phyloP scores from a whole-genome alignment of 148 eudicot genomes.

The Drosera capensis region DNA sequence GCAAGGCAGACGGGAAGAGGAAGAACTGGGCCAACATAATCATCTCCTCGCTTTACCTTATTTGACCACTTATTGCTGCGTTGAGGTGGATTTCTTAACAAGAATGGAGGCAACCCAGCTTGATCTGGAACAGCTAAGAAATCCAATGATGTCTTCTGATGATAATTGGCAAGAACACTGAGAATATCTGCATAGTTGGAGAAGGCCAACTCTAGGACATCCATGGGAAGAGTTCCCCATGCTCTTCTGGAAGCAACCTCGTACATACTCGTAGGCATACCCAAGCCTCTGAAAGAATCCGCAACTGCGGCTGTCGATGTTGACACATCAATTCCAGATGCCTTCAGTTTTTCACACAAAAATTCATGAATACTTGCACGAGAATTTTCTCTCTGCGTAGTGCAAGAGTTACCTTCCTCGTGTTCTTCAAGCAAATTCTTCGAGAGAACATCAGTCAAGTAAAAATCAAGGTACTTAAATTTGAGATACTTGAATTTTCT shows the following conservation, averaged over 20 bases:
- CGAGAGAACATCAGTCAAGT: slow-evolving; percentile 29
- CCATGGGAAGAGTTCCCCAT: slow-evolving; percentile 39
- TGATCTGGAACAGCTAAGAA: slow-evolving; percentile 37
- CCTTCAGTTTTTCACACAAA: slow-evolving; percentile 32
- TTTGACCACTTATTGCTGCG: slow-evolving; percentile 42
- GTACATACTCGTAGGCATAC: slow-evolving; percentile 38
- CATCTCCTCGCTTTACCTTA: slow-evolving; percentile 24
- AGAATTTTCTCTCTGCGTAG: slow-evolving; percentile 8
- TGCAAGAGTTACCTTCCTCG: slow-evolving; percentile 6
- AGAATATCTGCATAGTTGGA: slow-evolving; percentile 20
- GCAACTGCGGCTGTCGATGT: slow-evolving; percentile 14
- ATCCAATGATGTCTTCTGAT: slow-evolving; percentile 26
- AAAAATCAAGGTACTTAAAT: slow-evolving; percentile 34
- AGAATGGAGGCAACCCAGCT: slow-evolving; percentile 49
- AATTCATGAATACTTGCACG: slow-evolving; percentile 20
- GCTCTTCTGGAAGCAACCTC: slow-evolving; percentile 37
- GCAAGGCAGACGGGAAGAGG: slow-evolving; percentile 43
- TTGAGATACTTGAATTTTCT: slow-evolving; percentile 28
- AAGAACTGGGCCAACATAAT: slow-evolving; percentile 49
- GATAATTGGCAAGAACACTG: slow-evolving; percentile 12
- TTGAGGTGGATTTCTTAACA: slow-evolving; percentile 27
- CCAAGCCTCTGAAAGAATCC: slow-evolving; percentile 30
- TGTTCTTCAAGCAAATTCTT: slow-evolving; percentile 15
- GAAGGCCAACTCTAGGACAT: slow-evolving; percentile 40
- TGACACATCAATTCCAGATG: slow-evolving; percentile 19